A percentile compares a stretch with the other conserved stretches of the same genome.
Conservation (phyloP, 2,329 filamentous ascomycete species). For the Paecilomyces sp. region DNA sequence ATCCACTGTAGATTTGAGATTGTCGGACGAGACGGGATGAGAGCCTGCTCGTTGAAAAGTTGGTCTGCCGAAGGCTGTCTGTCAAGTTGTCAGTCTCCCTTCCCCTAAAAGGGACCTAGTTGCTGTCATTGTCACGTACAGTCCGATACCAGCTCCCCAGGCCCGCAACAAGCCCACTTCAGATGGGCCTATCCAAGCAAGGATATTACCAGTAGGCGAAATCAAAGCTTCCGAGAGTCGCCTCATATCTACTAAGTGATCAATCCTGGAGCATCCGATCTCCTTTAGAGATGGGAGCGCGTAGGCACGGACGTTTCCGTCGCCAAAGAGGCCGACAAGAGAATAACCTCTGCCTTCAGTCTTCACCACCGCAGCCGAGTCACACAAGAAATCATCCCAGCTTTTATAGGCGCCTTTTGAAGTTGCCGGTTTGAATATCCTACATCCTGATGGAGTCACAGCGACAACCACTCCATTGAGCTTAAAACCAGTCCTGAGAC, state of each 20-base stretch:
- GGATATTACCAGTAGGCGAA: conserved; percentile 69
- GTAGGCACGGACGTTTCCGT: conserved; percentile 71
- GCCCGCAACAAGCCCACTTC: conserved; percentile 77
- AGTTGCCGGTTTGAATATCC: conserved; percentile 78
- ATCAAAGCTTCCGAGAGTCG: conserved; percentile 65
- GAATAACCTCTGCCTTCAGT: conserved; percentile 70
- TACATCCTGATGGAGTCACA: conserved; percentile 65
- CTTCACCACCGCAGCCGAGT: conserved; percentile 69
- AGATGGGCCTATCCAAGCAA: conserved; percentile 83
- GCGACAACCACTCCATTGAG: conserved; percentile 75
- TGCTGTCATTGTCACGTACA: conserved; percentile 40
- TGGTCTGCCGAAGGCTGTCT: conserved; percentile 56
- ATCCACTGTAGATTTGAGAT: conserved; percentile 98
- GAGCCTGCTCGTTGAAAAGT: conserved; percentile 68
- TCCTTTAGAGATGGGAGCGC: conserved; percentile 85
- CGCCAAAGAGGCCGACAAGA: conserved; percentile 76
- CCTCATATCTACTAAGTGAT: conserved; percentile 62
- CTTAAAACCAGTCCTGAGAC: conserved; percentile 65
- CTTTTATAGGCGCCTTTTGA: conserved; percentile 87
- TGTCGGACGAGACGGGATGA: conserved; percentile 73
- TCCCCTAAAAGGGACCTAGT: neutral
- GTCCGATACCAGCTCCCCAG: conserved; percentile 66
- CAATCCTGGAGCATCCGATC: conserved; percentile 60
- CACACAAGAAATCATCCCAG: conserved; percentile 77
- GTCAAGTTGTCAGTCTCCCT: conserved; percentile 10